phyloP scores from a whole-genome alignment of 75 land plant genomes.

The Cupressus sempervirens region DNA sequence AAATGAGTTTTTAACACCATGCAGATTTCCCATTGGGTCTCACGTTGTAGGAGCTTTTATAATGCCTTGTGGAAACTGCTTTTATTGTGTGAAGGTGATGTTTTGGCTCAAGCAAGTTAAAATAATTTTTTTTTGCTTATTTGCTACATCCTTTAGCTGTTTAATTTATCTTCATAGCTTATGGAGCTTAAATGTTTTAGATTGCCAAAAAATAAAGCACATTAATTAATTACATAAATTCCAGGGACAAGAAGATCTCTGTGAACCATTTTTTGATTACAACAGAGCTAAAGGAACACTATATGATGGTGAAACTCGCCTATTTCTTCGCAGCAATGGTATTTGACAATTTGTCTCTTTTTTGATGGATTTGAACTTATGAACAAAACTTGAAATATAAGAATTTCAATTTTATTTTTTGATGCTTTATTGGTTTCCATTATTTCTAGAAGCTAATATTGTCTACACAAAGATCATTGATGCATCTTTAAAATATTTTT shows the following conservation, averaged over 20 bases:
- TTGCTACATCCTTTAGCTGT: not conserved
- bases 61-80: slow-evolving; percentile 97
- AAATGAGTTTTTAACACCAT: not conserved
- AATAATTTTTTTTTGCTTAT: not conserved
- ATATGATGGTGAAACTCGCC: slow-evolving; percentile 94
- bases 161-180: not conserved
- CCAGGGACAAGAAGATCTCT: slow-evolving; percentile 95
- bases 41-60: slow-evolving; percentile 94
- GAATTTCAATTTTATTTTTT: not conserved
- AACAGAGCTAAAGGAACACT: slow-evolving; percentile 92
- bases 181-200: not conserved
- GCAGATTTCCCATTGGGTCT: slow-evolving; percentile 85
- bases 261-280: slow-evolving; percentile 89
- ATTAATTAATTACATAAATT: not conserved
- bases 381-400: not conserved
- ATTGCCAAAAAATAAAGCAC: not conserved
- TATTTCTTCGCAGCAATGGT: slow-evolving; percentile 76
- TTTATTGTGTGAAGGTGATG: slow-evolving; percentile 79
- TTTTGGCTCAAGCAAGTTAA: not conserved
- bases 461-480: not conserved
- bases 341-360: slow-evolving; percentile 6
- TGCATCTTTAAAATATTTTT: not conserved
- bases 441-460: not conserved
- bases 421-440: not conserved
- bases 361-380: not conserved